These are phyloP conservation scores for Tilletia walkeri DNA, from an alignment of 1,284 basidiomycete genomes.

Conservation along the genomic window DNA sequence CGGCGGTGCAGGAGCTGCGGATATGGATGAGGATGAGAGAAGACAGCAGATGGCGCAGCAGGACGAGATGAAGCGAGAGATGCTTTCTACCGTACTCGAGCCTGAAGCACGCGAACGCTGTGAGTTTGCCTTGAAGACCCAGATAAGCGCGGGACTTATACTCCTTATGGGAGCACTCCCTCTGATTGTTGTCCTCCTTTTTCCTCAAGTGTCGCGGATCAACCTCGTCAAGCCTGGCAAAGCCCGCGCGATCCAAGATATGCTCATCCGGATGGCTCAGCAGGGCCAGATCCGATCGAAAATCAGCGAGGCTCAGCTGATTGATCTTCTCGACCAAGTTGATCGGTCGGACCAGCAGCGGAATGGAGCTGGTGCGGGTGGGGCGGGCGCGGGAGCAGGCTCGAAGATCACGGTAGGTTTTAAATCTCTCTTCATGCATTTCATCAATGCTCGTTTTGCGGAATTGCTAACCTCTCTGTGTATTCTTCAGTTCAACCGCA, in stretches of 20 bases:
- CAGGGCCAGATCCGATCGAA: slow-evolving; percentile 82
- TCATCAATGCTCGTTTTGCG: slow-evolving; percentile 59
- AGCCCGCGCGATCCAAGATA: slow-evolving; percentile 78
- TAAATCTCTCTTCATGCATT: slow-evolving; percentile 64
- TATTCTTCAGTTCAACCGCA: slow-evolving; percentile 68
- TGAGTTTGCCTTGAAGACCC: slow-evolving; percentile 60
- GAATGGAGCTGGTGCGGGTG: slow-evolving; percentile 54
- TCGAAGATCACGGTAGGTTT: slow-evolving; percentile 63
- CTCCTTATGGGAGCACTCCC: too few species aligned
- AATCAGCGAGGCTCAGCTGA: slow-evolving; percentile 83
- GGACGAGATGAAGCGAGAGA: slow-evolving; percentile 61
- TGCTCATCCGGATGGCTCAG: slow-evolving; percentile 86
- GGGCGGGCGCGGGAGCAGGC: slow-evolving; percentile 64
- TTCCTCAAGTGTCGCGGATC: slow-evolving; percentile 76
- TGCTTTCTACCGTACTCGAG: slow-evolving; percentile 86
- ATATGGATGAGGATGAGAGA: slow-evolving; percentile 50
- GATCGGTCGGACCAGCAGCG: slow-evolving; percentile 39
- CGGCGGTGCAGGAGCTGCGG: slow-evolving; percentile 54
- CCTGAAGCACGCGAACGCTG: slow-evolving; percentile 82
- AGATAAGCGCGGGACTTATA: too few species aligned
- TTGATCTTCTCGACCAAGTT: slow-evolving; percentile 88
- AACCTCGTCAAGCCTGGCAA: slow-evolving; percentile 85
- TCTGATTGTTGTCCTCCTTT: too few species aligned
- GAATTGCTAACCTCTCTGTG: slow-evolving; percentile 18
- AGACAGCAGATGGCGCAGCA: slow-evolving; percentile 50